phyloP scores from a whole-genome alignment of 106 monocot genomes.

The Dioscorea alata region DNA sequence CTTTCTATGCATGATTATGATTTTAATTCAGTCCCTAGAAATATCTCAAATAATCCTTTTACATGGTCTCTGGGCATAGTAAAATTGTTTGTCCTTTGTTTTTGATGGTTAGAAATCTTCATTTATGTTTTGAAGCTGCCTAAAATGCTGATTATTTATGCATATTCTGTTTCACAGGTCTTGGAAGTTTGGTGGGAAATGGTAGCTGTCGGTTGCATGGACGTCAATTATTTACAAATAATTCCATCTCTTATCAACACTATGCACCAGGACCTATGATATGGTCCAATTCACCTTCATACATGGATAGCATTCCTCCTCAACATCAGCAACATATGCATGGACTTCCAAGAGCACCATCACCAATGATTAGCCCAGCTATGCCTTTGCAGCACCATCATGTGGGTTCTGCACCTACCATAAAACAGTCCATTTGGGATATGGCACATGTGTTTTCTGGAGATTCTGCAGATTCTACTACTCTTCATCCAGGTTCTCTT shows the following conservation, averaged over 20 bases:
- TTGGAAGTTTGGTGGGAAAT: slow-evolving; percentile 44
- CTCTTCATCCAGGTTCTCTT: slow-evolving; percentile 62
- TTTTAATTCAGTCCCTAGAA: slow-evolving; percentile 2
- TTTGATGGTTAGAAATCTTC: background rate
- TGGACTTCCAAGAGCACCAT: slow-evolving; percentile 63
- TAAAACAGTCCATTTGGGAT: slow-evolving; percentile 67
- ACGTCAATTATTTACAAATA: slow-evolving; percentile 50
- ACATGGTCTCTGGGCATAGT: background rate
- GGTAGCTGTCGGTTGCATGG: slow-evolving; percentile 57
- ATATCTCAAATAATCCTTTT: background rate
- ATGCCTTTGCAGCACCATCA: slow-evolving; percentile 38
- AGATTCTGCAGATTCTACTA: slow-evolving; percentile 20
- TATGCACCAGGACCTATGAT: slow-evolving; percentile 8
- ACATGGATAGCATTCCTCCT: slow-evolving; percentile 22
- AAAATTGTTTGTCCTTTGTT: background rate
- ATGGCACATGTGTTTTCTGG: slow-evolving; percentile 23
- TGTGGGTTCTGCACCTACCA: slow-evolving; percentile 82
- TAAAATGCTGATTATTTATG: background rate
- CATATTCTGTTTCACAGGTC: slow-evolving; percentile 17
- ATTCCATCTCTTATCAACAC: slow-evolving; percentile 7
- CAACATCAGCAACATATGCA: slow-evolving; percentile 26
- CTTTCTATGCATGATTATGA: background rate
- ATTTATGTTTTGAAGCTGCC: too few species aligned
- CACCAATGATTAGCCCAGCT: slow-evolving; percentile 42
- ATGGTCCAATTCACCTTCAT: slow-evolving; percentile 29